Conservation (phyloP, 495 filamentous ascomycete species). For the Emericellopsis terricola region DNA sequence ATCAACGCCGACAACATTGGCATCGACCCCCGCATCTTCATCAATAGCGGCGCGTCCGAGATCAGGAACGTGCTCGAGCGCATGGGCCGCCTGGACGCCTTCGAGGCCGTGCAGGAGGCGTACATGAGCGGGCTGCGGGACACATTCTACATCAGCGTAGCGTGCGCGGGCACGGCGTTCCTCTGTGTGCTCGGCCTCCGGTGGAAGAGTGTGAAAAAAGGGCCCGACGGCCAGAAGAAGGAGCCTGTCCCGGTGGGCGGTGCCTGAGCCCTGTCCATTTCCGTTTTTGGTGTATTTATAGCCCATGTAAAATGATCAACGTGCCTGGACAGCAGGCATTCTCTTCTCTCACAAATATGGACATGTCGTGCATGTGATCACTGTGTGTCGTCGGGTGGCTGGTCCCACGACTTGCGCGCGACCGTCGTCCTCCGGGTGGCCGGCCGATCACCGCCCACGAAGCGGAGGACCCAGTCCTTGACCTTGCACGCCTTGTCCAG, state of each 20-base stretch:
- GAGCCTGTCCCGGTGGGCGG: neutral
- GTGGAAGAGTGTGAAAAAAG: conserved; percentile 29
- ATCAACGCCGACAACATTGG: conserved; percentile 11
- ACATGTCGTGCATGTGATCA: too few species aligned
- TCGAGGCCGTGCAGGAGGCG: conserved; percentile 18
- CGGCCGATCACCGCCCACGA: conserved; percentile 32
- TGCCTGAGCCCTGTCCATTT: neutral
- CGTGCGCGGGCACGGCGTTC: conserved; percentile 20
- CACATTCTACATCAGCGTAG: conserved; percentile 25
- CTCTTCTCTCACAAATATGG: too few species aligned
- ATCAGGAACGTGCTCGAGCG: conserved; percentile 15
- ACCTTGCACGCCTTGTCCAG: conserved; percentile 48
- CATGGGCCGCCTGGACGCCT: conserved; percentile 9
- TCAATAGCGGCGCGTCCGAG: conserved; percentile 25
- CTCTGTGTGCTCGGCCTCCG: conserved; percentile 16
- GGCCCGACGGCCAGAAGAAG: conserved; percentile 2
- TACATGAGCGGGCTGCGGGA: conserved; percentile 26
- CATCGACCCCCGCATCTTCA: conserved; percentile 18
- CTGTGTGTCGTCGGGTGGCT: conserved; percentile 5
- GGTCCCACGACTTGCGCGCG: conserved; percentile 1
- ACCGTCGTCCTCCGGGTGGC: neutral
- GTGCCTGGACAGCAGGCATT: too few species aligned
- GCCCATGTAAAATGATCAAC: too few species aligned
- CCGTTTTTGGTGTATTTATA: too few species aligned
- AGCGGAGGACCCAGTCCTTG: conserved; percentile 53